phyloP scores from a whole-genome alignment of 1,284 basidiomycete species.

The Microbotryomycetes sp. region DNA sequence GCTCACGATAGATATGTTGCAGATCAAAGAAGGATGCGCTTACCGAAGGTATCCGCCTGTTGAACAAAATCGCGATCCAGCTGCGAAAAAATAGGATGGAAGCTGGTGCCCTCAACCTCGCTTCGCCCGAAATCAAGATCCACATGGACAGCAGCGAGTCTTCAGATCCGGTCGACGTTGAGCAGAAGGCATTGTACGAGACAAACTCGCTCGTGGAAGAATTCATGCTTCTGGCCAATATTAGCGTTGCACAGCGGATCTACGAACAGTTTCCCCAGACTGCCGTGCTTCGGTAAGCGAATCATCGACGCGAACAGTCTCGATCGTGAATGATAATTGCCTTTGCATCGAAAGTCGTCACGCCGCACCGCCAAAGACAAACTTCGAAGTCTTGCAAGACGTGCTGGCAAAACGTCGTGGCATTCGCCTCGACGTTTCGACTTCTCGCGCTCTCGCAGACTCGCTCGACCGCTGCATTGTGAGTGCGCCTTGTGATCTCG shows the following conservation, averaged over 20 bases:
- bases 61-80: constrained; percentile 81
- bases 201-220: constrained; percentile 98
- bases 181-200: constrained; percentile 86
- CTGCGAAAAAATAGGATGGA: constrained; percentile 81
- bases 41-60: constrained; percentile 79
- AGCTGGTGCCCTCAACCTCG: constrained; percentile 91
- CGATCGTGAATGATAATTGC: no score
- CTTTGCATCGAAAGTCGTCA: constrained; percentile 58
- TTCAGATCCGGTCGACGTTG: constrained; percentile 83
- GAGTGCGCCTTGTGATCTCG: constrained; percentile 38
- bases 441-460: constrained; percentile 79
- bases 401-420: constrained; percentile 80
- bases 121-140: constrained; percentile 94
- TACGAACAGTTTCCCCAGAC: constrained; percentile 94
- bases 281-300: constrained; percentile 74
- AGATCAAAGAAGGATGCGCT: constrained; percentile 72
- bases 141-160: constrained; percentile 87
- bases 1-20: constrained; percentile 2
- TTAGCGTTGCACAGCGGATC: constrained; percentile 84
- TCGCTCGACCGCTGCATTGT: constrained; percentile 84
- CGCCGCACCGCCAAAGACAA: constrained; percentile 80
- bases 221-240: constrained; percentile 97
- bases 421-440: constrained; percentile 81
- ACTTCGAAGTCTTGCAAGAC: constrained; percentile 94
- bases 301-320: no score